Evolutionary conservation across 768 basidiomycete species (phyloP).

Genomic region (Omphalotus guepiniiformis): DNA sequence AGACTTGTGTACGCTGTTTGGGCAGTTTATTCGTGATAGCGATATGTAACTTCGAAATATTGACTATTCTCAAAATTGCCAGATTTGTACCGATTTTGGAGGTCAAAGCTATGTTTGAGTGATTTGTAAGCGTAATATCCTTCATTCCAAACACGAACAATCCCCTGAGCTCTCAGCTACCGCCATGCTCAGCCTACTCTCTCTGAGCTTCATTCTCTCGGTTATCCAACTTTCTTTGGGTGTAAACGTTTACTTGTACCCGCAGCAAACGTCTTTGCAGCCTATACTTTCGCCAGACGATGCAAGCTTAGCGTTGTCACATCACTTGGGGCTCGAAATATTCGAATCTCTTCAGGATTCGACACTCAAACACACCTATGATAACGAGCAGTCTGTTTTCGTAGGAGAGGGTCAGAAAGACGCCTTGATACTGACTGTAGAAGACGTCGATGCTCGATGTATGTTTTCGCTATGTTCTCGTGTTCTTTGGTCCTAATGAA

Average conservation of each 20-base stretch:
- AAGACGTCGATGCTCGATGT: conserved; percentile 56
- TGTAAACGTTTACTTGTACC: conserved; percentile 57
- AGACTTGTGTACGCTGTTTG: no score
- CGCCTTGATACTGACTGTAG: conserved; percentile 51
- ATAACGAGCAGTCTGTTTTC: conserved; percentile 39
- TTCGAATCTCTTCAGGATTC: conserved; percentile 48
- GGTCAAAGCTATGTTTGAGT: not conserved
- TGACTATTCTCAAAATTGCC: no score
- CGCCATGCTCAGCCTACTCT: conserved; percentile 6
- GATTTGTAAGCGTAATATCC: not conserved
- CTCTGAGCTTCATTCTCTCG: conserved; percentile 23
- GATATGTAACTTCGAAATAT: no score
- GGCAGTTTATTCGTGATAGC: no score
- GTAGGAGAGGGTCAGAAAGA: conserved; percentile 52
- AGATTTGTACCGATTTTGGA: no score
- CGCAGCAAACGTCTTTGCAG: conserved; percentile 31
- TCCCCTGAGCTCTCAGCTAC: not conserved
- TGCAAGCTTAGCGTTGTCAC: conserved; percentile 57
- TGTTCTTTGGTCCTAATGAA: conserved; percentile 2
- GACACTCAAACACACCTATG: conserved; percentile 16
- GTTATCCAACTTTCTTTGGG: conserved; percentile 40
- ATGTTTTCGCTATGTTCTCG: conserved; percentile 11
- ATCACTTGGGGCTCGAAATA: conserved; percentile 67
- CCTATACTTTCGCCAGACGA: conserved; percentile 44
- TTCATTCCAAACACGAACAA: not conserved